Evolutionary conservation across 345 rosid genomes (phyloP).

Genomic region (Syzygium jambos): DNA sequence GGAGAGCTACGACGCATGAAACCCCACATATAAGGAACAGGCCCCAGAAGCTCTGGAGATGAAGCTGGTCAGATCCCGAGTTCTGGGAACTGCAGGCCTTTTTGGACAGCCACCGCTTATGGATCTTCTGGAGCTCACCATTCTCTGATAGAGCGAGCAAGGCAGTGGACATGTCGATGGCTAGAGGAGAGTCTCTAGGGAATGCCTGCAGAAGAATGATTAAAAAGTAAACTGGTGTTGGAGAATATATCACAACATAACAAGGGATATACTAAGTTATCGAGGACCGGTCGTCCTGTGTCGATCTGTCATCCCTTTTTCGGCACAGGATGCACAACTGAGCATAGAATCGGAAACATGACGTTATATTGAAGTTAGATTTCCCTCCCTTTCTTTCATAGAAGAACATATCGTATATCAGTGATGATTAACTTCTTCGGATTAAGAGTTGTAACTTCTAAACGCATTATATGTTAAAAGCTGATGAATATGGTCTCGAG

Average conservation of each 20-base stretch:
- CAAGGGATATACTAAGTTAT: neutral
- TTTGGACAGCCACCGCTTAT: slow-evolving; percentile 55
- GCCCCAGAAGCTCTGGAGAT: slow-evolving; percentile 74
- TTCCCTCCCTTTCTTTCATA: neutral
- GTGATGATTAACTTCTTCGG: neutral
- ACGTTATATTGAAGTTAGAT: neutral
- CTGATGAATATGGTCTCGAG: neutral
- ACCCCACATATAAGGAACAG: slow-evolving; percentile 69
- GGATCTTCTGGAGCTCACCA: slow-evolving; percentile 73
- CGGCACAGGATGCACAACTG: neutral
- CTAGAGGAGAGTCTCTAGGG: slow-evolving; percentile 81
- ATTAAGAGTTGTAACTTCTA: neutral
- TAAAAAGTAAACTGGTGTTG: neutral
- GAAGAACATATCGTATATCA: neutral
- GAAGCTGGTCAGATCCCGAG: slow-evolving; percentile 62
- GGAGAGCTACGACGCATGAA: slow-evolving; percentile 48
- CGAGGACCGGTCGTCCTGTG: neutral
- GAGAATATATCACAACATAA: neutral
- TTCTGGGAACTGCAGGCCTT: slow-evolving; percentile 31
- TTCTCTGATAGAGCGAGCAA: slow-evolving; percentile 71
- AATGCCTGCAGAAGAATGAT: slow-evolving; percentile 46
- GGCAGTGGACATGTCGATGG: slow-evolving; percentile 85
- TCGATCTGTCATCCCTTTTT: neutral
- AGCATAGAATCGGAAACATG: neutral
- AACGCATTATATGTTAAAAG: neutral